Evolutionary conservation across 2,329 filamentous ascomycete species (phyloP), one percentile per base, ranked within the genome.

Genomic region (Penicillium polonicum): DNA sequence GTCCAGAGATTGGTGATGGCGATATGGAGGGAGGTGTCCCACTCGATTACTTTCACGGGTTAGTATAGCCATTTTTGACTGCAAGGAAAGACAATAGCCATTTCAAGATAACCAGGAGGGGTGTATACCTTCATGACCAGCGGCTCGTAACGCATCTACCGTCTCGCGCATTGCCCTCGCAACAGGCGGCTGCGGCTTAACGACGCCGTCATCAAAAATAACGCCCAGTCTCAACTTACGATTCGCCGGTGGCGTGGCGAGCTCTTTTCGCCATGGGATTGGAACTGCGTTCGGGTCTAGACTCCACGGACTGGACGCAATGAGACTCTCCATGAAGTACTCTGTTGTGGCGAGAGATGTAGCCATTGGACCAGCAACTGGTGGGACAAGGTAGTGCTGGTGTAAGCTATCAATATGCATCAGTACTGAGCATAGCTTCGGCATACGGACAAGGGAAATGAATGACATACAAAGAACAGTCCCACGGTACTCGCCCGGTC

Each of bases 101-200:
- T 29, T 29, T 10, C 8, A 23, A 25, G 17, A 25, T 8, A 25
- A 25, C 2, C 7, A 25, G 23, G 3, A 13, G 21, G 21, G 4
- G 4, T 33, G 12, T 23, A 36, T 25, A 50, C 67, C 81, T 78
- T 61, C 79, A 76, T 21, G 82, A 72, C 62, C 82, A 68, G 80
- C 85, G 83, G 8, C 85, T 79, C 2, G 86, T 73, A 55, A 87
- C 68, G 36, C 87, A 80, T 74, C 70, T 0, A 76, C 78, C 0
- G 29, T 73, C 6, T 76, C 69, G 3, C 74, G 70, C 49, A 90
- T 67, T 0, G 84, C 86, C 29, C 85, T 74, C 1, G 73, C 71
- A 19, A 88, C 77, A 0, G 85, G 85, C 0, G 85, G 85, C 56
- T 86, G 85, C 0, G 83, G 83, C 60, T 78, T 80, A 0, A 87